phyloP scores from a whole-genome alignment of 345 rosid genomes.

The Physaria fendleri region DNA sequence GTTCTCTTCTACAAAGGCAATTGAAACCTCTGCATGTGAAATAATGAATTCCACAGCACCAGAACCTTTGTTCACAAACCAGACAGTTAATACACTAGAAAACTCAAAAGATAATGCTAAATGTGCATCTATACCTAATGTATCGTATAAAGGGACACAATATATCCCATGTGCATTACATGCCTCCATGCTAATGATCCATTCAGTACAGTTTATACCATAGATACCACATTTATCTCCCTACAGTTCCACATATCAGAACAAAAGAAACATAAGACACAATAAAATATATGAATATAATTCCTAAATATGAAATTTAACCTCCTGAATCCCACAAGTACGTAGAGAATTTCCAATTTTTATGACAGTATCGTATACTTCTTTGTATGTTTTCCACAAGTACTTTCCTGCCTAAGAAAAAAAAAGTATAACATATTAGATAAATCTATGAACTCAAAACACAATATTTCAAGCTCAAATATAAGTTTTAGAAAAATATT shows the following conservation, averaged over 20 bases:
- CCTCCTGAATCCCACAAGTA: constrained; percentile 60
- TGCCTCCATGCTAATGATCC: constrained; percentile 96
- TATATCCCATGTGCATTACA: constrained; percentile 83
- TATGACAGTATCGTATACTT: constrained; percentile 64
- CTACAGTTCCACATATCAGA: constrained; percentile 30
- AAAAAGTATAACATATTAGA: background rate
- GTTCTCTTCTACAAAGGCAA: constrained; percentile 72
- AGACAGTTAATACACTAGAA: background rate
- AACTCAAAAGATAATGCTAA: background rate
- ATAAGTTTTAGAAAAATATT: background rate
- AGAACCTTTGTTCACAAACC: constrained; percentile 44
- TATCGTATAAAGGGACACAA: constrained; percentile 85
- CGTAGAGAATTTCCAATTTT: constrained; percentile 68
- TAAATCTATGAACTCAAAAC: background rate
- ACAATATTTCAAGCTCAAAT: background rate
- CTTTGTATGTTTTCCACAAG: constrained; percentile 63
- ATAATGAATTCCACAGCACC: constrained; percentile 73
- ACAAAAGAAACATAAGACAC: background rate
- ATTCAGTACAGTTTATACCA: constrained; percentile 68
- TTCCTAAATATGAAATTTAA: background rate
- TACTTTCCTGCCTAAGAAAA: constrained; percentile 58
- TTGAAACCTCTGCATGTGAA: constrained; percentile 66
- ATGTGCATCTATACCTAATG: constrained; percentile 45
- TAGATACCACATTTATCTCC: constrained; percentile 74
- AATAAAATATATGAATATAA: background rate